Base-by-base conservation (phyloP, 2,329 filamentous ascomycete genomes). In the Venturia oleaginea region DNA sequence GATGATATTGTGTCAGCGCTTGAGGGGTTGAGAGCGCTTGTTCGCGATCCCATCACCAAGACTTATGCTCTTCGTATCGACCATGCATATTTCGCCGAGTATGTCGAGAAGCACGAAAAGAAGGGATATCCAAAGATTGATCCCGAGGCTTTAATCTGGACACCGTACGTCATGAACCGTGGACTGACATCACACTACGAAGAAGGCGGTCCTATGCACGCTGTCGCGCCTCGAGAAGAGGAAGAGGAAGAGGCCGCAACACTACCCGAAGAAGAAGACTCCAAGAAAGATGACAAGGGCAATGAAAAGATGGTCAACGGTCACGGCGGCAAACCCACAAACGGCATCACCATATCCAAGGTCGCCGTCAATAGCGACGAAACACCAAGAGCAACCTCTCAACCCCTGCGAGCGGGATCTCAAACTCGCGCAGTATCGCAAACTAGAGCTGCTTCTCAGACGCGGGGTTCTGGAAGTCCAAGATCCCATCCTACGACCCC, bases 1-100 rank as follows among this genome's bases (percentile, higher is more conserved):
- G 94, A 99, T 76, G 94, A 99, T 75, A 92, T 97, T 66, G 90
- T 99, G 15, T 95, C 94, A 15, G 93, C 91, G 0, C 81, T 99
- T 2, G 94, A 99, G 77, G 92, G 91, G 0, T 79, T 99, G 13
- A 87, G 93, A 51, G 93, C 92, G 64, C 83, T 99, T 30, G 90
- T 97, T 19, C 86, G 92, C 65, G 94, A 99, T 74, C 92, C 93
- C 1, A 82, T 91, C 64, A 96, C 93, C 0, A 91, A 89, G 66
- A 83, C 88, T 5, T 99, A 99, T 74, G 94, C 92, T 1, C 86
- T 99, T 68, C 86, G 94, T 38, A 84, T 97, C 24, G 92, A 97
- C 74, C 81, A 91, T 65, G 83, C 86, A 3, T 96, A 93, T 72
- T 97, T 93, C 75, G 86, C 86, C 65, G 86, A 93, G 68, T 96